phyloP scores from a whole-genome alignment of 352 stramenopile species.

The Thraustochytrium striatum region DNA sequence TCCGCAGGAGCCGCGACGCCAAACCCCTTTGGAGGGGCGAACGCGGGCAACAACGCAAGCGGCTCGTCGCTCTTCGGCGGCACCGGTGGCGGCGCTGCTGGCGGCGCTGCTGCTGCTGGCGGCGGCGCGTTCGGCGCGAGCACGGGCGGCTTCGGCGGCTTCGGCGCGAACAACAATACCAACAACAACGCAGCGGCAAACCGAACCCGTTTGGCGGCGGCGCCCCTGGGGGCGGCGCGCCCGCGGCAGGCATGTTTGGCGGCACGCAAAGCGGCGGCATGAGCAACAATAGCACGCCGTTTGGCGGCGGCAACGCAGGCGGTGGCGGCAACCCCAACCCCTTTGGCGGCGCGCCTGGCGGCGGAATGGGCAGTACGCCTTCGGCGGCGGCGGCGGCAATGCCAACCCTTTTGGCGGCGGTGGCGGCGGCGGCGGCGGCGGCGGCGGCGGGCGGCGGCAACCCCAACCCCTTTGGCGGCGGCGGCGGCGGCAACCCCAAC shows the following conservation, averaged over 20 bases:
- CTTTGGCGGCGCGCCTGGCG: background rate
- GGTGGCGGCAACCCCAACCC: background rate
- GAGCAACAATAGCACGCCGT: background rate
- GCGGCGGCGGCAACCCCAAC: too few relatives aligned
- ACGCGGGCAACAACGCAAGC: too few relatives aligned
- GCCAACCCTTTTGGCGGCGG: too few relatives aligned
- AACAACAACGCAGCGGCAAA: background rate
- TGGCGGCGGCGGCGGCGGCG: too few relatives aligned
- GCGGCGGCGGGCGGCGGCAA: too few relatives aligned
- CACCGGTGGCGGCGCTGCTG: too few relatives aligned
- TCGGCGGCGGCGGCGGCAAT: background rate
- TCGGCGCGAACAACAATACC: background rate
- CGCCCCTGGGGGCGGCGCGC: background rate
- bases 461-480: too few relatives aligned
- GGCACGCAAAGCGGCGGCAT: background rate
- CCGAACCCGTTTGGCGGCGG: background rate
- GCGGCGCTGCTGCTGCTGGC: too few relatives aligned
- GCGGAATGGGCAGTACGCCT: background rate
- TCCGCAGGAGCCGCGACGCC: too few relatives aligned
- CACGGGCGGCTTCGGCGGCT: background rate
- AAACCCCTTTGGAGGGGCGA: too few relatives aligned
- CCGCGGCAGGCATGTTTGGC: background rate
- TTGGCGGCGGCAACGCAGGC: background rate
- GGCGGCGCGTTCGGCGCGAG: conserved; percentile 1
- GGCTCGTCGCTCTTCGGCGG: too few relatives aligned